These are phyloP conservation scores for Xylona heveae DNA, from an alignment of 495 filamentous ascomycete genomes.

Conservation along the genomic window DNA sequence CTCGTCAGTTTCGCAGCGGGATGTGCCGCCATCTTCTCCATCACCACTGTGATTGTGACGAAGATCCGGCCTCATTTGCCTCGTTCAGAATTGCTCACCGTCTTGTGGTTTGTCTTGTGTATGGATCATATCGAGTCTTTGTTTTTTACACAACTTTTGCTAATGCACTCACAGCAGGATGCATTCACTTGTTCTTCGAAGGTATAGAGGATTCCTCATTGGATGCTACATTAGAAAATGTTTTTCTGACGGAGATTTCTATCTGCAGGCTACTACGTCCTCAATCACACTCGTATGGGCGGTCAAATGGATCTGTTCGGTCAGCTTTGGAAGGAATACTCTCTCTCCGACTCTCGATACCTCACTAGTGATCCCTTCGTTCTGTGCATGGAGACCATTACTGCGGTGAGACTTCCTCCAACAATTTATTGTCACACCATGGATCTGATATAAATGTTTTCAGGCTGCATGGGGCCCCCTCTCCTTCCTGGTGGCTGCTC, in stretches of 20 bases:
- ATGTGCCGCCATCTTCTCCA: conserved; percentile 20
- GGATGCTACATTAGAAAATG: not conserved
- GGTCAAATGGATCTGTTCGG: conserved; percentile 41
- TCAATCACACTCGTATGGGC: conserved; percentile 39
- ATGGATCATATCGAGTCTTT: conserved; percentile 10
- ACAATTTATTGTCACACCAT: too few species aligned
- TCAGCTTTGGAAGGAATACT: conserved; percentile 81
- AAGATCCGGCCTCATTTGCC: conserved; percentile 19
- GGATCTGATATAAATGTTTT: conserved; percentile 1
- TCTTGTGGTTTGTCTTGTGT: conserved; percentile 41
- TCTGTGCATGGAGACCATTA: conserved; percentile 67
- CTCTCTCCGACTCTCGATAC: conserved; percentile 65
- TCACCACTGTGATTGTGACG: conserved; percentile 23
- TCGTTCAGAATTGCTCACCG: conserved; percentile 26
- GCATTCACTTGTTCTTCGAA: conserved; percentile 63
- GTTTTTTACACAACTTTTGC: not conserved
- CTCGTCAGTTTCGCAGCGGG: conserved; percentile 24
- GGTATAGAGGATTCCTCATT: conserved; percentile 19
- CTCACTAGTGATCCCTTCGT: conserved; percentile 61
- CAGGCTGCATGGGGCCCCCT: conserved; percentile 61
- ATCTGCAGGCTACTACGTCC: conserved; percentile 45
- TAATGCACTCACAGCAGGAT: conserved; percentile 29
- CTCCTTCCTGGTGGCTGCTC: conserved; percentile 41
- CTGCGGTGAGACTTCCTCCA: conserved; percentile 33
- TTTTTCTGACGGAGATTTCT: too few species aligned